Conservation (phyloP, 2,329 filamentous ascomycete species). For the Apiospora malaysiana region DNA sequence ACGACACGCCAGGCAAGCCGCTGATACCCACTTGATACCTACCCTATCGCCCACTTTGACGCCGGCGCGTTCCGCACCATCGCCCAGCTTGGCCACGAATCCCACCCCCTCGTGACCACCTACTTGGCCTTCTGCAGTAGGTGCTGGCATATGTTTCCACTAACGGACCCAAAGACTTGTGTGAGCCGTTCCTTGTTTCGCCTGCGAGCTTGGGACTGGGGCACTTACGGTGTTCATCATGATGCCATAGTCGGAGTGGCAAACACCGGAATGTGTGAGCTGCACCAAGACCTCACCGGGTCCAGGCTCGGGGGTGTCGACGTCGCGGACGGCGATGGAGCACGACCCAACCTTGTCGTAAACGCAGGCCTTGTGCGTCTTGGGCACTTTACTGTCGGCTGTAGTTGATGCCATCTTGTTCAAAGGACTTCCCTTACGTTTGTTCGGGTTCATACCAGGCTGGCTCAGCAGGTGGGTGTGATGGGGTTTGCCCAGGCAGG, state of each 20-base stretch:
- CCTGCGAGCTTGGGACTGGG: too few relatives aligned
- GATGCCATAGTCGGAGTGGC: slow-evolving; percentile 26
- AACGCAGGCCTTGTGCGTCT: slow-evolving; percentile 19
- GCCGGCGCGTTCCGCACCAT: slow-evolving; percentile 54
- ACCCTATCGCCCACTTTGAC: slow-evolving; percentile 72
- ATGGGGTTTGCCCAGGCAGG: too few relatives aligned
- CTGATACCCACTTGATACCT: slow-evolving; percentile 72
- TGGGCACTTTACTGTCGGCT: slow-evolving; percentile 6
- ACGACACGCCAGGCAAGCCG: slow-evolving; percentile 60
- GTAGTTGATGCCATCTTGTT: background rate
- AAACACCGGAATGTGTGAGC: slow-evolving; percentile 23
- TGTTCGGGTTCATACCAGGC: too few relatives aligned
- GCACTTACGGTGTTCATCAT: slow-evolving; percentile 21
- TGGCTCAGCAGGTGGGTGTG: too few relatives aligned
- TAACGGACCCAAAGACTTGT: background rate
- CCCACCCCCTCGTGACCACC: slow-evolving; percentile 75
- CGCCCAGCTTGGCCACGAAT: slow-evolving; percentile 68
- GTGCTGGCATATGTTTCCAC: slow-evolving; percentile 60
- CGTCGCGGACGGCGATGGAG: slow-evolving; percentile 14
- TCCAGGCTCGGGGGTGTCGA: slow-evolving; percentile 20
- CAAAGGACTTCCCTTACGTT: background rate
- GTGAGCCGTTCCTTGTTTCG: background rate
- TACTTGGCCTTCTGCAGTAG: slow-evolving; percentile 65
- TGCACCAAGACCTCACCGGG: slow-evolving; percentile 23
- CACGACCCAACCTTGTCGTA: slow-evolving; percentile 15